Conservation (phyloP, 2,329 filamentous ascomycete species). For the Tolypocladium pustulatum region DNA sequence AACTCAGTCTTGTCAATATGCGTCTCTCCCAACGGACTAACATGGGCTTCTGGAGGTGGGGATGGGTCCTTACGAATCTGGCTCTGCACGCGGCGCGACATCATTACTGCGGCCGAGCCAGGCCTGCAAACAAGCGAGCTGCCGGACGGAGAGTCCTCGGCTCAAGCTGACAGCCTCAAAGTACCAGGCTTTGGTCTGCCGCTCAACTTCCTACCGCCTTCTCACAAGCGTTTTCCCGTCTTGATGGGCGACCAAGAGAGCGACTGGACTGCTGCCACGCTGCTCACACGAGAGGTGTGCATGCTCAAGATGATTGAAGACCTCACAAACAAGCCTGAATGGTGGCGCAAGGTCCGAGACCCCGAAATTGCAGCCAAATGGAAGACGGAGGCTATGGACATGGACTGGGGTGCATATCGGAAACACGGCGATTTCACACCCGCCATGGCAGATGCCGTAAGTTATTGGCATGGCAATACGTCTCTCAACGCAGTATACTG, state of each 20-base stretch:
- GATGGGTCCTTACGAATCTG: not conserved
- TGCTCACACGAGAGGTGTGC: conserved; percentile 18
- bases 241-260: conserved; percentile 4
- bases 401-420: not conserved
- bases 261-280: conserved; percentile 14
- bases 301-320: conserved; percentile 21
- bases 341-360: conserved; percentile 20
- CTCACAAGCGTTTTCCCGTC: conserved; percentile 9
- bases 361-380: not conserved
- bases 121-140: not conserved
- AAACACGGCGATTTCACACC: not conserved
- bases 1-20: not conserved
- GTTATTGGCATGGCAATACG: not conserved
- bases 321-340: conserved; percentile 22
- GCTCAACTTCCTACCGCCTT: conserved; percentile 3
- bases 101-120: not conserved
- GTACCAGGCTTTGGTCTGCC: conserved; percentile 16
- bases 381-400: not conserved
- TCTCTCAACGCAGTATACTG: not conserved
- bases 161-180: conserved; percentile 9
- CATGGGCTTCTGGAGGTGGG: not conserved
- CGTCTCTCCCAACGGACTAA: not conserved
- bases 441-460: not conserved
- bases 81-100: not conserved
- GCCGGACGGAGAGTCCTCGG: not conserved